Conservation (phyloP, 83 land plant genomes). For the Picea abies region DNA sequence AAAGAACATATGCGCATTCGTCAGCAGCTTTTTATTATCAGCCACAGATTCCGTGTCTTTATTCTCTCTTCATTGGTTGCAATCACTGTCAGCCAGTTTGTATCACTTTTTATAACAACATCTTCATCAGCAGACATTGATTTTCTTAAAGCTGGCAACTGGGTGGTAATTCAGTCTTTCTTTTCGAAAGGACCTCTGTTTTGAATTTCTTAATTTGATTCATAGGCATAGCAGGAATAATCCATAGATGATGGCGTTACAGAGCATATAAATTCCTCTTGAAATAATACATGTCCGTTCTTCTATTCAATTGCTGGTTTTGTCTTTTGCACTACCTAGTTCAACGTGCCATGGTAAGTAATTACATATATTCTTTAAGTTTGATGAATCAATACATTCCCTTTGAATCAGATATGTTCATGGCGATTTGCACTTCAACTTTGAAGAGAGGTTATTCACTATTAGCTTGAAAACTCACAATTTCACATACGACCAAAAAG, state of each 20-base stretch:
- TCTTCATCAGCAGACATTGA: constrained; percentile 24
- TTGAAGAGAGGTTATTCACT: not conserved
- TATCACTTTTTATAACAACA: constrained; percentile 59
- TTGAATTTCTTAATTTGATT: not conserved
- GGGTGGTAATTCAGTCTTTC: constrained; percentile 10
- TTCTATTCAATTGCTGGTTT: not conserved
- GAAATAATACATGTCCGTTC: not conserved
- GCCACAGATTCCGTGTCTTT: constrained; percentile 62
- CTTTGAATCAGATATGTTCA: not conserved
- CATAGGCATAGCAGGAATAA: not conserved
- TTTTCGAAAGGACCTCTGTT: not conserved
- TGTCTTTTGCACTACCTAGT: too few species aligned
- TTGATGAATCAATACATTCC: not conserved
- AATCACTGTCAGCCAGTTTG: constrained; percentile 66
- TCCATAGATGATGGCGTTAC: not conserved
- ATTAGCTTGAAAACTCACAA: constrained; percentile 1
- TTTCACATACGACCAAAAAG: not conserved
- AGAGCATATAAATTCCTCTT: not conserved
- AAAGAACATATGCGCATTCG: constrained; percentile 63
- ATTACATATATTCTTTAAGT: not conserved
- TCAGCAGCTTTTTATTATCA: constrained; percentile 59
- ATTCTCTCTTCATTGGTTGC: constrained; percentile 35
- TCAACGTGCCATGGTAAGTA: not conserved
- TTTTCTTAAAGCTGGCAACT: constrained; percentile 26
- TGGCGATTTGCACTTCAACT: not conserved